These are phyloP conservation scores for Rhinocladiella similis DNA, from an alignment of 2,329 filamentous ascomycete genomes.

Conservation along the genomic window DNA sequence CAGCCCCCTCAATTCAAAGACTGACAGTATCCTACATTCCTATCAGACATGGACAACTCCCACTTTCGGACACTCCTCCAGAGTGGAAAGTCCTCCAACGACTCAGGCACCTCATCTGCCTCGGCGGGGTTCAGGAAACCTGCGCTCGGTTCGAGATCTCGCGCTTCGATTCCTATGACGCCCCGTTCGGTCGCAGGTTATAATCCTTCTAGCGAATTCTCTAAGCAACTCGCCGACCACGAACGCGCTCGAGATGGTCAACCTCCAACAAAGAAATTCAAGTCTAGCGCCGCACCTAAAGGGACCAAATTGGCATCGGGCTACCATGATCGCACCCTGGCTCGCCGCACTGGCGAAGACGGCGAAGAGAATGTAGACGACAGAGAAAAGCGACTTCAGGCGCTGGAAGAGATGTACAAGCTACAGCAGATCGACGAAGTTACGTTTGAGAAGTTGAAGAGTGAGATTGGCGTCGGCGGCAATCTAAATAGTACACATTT, in stretches of 20 bases:
- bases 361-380: slow-evolving; percentile 53
- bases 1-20: too few relatives aligned
- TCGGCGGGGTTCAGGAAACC: slow-evolving; percentile 48
- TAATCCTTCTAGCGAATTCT: slow-evolving; percentile 71
- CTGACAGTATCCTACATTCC: neutral
- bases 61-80: slow-evolving; percentile 83
- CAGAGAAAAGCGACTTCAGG: slow-evolving; percentile 67
- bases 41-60: slow-evolving; percentile 78
- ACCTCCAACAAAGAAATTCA: slow-evolving; percentile 70
- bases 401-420: slow-evolving; percentile 79
- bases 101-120: slow-evolving; percentile 40
- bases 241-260: slow-evolving; percentile 54
- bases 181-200: slow-evolving; percentile 57
- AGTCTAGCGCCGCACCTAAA: slow-evolving; percentile 73
- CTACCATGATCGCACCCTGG: slow-evolving; percentile 78
- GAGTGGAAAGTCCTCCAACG: slow-evolving; percentile 6
- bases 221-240: slow-evolving; percentile 78
- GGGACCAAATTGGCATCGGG: slow-evolving; percentile 77
- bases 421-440: slow-evolving; percentile 78
- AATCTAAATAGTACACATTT: slow-evolving; percentile 79
- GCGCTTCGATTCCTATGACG: slow-evolving; percentile 88
- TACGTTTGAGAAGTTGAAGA: slow-evolving; percentile 73
- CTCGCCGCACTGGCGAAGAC: slow-evolving; percentile 57
- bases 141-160: slow-evolving; percentile 73
- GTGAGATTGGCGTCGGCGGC: slow-evolving; percentile 75